These are phyloP conservation scores for Biscogniauxia sp. DNA, from an alignment of 2,329 filamentous ascomycete species.

Conservation along the genomic window DNA sequence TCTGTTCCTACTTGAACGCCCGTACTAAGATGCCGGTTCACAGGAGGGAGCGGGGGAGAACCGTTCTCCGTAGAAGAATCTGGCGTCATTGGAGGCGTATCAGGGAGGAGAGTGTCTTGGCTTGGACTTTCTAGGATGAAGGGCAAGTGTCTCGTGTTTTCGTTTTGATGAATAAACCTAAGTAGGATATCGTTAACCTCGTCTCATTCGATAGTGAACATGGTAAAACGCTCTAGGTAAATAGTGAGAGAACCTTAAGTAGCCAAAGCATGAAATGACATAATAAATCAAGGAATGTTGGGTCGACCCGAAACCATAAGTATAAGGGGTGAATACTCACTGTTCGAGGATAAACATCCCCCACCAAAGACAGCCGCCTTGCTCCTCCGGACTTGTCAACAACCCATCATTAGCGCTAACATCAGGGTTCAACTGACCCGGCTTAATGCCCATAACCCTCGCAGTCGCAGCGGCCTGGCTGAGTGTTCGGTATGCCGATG, in stretches of 20 bases:
- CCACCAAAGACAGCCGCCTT: constrained; percentile 43
- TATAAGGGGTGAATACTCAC: constrained; percentile 27
- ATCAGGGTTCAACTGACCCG: constrained; percentile 35
- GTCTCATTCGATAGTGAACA: too few species aligned
- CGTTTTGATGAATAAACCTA: constrained; percentile 34
- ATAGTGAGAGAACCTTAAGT: neutral
- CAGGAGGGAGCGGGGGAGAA: neutral
- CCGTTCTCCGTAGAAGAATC: constrained; percentile 8
- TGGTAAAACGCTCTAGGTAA: neutral
- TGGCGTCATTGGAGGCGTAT: constrained; percentile 24
- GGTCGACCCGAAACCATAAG: neutral
- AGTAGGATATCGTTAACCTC: constrained; percentile 4
- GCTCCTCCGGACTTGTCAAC: constrained; percentile 29
- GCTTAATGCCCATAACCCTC: constrained; percentile 35
- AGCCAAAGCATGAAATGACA: neutral
- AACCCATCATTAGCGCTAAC: constrained; percentile 26
- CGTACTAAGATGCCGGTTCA: constrained; percentile 17
- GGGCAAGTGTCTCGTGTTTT: constrained; percentile 26
- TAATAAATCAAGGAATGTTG: neutral
- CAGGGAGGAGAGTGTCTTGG: constrained; percentile 28
- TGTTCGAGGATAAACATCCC: constrained; percentile 44
- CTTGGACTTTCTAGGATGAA: constrained; percentile 33
- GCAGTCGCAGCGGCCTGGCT: constrained; percentile 40
- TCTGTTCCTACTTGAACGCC: constrained; percentile 21
- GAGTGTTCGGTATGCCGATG: constrained; percentile 42